Evolutionary conservation across 2,329 filamentous ascomycete species (phyloP).

Genomic region (Allantophomopsis lycopodina): DNA sequence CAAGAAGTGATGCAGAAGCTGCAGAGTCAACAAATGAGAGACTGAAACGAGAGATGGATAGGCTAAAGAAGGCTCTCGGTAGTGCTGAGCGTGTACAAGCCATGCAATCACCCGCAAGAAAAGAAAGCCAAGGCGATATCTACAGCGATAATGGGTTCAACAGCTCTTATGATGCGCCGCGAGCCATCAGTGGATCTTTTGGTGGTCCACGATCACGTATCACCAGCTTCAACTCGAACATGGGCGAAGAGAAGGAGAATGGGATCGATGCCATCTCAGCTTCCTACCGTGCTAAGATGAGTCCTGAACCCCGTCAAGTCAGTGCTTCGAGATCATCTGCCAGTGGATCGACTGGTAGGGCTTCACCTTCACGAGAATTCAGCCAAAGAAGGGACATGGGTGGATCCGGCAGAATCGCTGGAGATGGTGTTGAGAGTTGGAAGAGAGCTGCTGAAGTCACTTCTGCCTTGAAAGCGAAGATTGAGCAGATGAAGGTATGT

Average conservation of each 20-base stretch:
- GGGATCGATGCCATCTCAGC: constrained; percentile 25
- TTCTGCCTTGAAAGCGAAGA: constrained; percentile 90
- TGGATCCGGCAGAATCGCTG: constrained; percentile 18
- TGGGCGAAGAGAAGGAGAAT: constrained; percentile 67
- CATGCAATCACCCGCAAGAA: constrained; percentile 24
- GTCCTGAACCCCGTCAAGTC: constrained; percentile 12
- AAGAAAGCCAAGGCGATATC: constrained; percentile 28
- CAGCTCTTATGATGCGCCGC: not conserved
- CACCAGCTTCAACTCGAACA: constrained; percentile 48
- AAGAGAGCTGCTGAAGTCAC: constrained; percentile 94
- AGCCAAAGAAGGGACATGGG: constrained; percentile 17
- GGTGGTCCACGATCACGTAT: constrained; percentile 8
- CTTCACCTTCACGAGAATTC: constrained; percentile 13
- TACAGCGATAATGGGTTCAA: not conserved
- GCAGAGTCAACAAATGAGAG: constrained; percentile 78
- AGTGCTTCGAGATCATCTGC: constrained; percentile 16
- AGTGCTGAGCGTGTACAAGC: constrained; percentile 38
- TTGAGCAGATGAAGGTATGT: constrained; percentile 90
- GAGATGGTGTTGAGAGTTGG: constrained; percentile 77
- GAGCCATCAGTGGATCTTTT: constrained; percentile 5
- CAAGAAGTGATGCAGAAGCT: constrained; percentile 77
- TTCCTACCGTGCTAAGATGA: constrained; percentile 16
- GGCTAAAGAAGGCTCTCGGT: constrained; percentile 76
- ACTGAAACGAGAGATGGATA: constrained; percentile 76
- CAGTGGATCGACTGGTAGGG: constrained; percentile 16